A percentile compares a stretch with the other conserved stretches of the same genome.
Evolutionary conservation across 2,329 filamentous ascomycete species (phyloP).

Genomic region (Plectosphaerella sp.): DNA sequence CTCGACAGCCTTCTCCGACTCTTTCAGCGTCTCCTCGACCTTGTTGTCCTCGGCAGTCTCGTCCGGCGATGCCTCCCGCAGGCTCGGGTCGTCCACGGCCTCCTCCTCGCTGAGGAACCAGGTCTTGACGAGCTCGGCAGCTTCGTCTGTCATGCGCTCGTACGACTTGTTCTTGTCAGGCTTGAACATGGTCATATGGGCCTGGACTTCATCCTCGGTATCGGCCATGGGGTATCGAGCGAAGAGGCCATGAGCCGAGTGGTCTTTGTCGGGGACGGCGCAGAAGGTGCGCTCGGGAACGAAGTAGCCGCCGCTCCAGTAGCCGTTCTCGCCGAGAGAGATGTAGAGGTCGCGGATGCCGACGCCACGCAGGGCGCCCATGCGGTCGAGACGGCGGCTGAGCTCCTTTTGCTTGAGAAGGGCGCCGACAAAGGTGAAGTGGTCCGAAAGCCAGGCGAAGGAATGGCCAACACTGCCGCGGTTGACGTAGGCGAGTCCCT

Average conservation of each 20-base stretch:
- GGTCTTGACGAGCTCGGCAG: constrained; percentile 50
- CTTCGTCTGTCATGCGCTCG: constrained; percentile 55
- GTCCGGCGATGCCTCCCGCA: constrained; percentile 32
- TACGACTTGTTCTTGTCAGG: constrained; percentile 60
- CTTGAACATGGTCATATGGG: constrained; percentile 65
- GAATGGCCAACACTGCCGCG: constrained; percentile 60
- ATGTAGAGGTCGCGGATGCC: constrained; percentile 74
- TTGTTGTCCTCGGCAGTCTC: constrained; percentile 23
- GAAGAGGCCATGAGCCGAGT: constrained; percentile 35
- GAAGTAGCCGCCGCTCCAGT: constrained; percentile 55
- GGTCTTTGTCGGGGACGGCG: constrained; percentile 55
- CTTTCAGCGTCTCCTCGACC: constrained; percentile 25
- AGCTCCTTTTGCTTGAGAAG: constrained; percentile 72
- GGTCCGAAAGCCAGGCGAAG: constrained; percentile 73
- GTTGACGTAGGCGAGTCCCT: constrained; percentile 54
- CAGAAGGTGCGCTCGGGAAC: constrained; percentile 75
- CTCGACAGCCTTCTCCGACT: constrained; percentile 16
- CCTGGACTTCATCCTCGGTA: constrained; percentile 65
- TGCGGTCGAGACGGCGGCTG: constrained; percentile 58
- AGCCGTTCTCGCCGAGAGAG: constrained; percentile 67
- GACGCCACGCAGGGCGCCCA: constrained; percentile 58
- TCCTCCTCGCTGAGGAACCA: constrained; percentile 50
- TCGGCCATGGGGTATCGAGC: constrained; percentile 58
- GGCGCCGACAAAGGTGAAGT: constrained; percentile 81
- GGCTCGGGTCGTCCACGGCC: constrained; percentile 41